phyloP scores from a whole-genome alignment of 2,329 filamentous ascomycete species.

The Paraconiothyrium sp. region DNA sequence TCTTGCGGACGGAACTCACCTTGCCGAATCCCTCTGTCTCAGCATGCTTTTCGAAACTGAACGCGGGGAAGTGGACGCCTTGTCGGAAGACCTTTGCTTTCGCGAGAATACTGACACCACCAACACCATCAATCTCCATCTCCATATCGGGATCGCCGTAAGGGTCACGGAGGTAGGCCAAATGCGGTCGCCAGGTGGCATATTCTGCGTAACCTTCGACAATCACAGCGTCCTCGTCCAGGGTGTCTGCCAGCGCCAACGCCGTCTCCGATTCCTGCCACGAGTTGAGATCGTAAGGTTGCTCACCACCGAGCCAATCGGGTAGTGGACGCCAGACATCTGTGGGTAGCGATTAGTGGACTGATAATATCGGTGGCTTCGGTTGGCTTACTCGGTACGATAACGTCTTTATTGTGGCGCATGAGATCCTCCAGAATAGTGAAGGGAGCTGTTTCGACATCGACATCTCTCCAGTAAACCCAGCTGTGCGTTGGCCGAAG shows the following conservation, averaged over 20 bases:
- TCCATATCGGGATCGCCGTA: slow-evolving; percentile 99
- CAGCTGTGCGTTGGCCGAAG: slow-evolving; percentile 95
- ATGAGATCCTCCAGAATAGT: slow-evolving; percentile 98
- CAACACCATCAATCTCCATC: slow-evolving; percentile 98
- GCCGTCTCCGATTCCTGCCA: slow-evolving; percentile 99
- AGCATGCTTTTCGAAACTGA: slow-evolving; percentile 98
- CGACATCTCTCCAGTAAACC: slow-evolving; percentile 99
- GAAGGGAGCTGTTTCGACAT: slow-evolving; percentile 96
- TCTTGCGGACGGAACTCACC: slow-evolving; percentile 62
- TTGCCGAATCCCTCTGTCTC: slow-evolving; percentile 99
- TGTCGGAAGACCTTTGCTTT: slow-evolving; percentile 95
- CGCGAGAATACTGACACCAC: slow-evolving; percentile 95
- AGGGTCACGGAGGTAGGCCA: slow-evolving; percentile 94
- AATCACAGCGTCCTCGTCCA: slow-evolving; percentile 98
- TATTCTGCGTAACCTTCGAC: slow-evolving; percentile 99
- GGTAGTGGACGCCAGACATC: slow-evolving; percentile 98
- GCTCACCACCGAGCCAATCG: slow-evolving; percentile 97
- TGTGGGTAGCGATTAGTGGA: slow-evolving; percentile 33
- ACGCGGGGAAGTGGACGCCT: slow-evolving; percentile 96
- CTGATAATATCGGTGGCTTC: background rate
- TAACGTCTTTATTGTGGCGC: slow-evolving; percentile 98
- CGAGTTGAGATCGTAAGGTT: slow-evolving; percentile 97
- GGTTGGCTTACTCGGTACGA: slow-evolving; percentile 85
- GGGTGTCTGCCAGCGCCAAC: slow-evolving; percentile 87
- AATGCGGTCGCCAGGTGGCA: slow-evolving; percentile 95